phyloP scores from a whole-genome alignment of 305 asterid genomes.

The Fraxinus ornus region DNA sequence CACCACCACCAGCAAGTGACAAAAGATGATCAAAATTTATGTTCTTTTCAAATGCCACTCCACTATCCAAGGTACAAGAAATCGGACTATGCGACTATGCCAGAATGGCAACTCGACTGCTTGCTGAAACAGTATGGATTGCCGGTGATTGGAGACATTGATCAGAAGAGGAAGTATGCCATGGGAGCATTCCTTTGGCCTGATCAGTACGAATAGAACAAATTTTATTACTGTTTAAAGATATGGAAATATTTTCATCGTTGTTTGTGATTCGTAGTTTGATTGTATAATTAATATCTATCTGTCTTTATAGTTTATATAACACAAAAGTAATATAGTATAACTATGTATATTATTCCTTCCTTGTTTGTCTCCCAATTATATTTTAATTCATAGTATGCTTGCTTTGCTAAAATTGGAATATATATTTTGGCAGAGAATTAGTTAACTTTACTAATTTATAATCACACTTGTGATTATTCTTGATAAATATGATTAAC shows the following conservation, averaged over 20 bases:
- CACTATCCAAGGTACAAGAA: conserved; percentile 56
- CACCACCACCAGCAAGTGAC: background rate
- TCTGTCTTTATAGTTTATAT: too few species aligned
- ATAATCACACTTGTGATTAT: background rate
- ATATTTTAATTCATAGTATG: background rate
- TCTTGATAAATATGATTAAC: too few species aligned
- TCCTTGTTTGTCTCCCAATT: background rate
- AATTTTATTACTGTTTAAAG: background rate
- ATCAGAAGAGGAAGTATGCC: conserved; percentile 69
- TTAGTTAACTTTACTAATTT: background rate
- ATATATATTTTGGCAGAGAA: background rate
- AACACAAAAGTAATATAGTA: too few species aligned
- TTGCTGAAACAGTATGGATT: conserved; percentile 54
- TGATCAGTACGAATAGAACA: conserved; percentile 17
- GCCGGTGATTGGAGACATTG: conserved; percentile 45
- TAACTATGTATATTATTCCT: background rate
- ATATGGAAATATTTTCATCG: background rate
- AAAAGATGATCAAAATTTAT: background rate
- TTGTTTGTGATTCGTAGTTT: background rate
- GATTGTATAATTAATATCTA: background rate
- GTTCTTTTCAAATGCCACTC: conserved; percentile 50
- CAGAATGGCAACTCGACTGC: conserved; percentile 70
- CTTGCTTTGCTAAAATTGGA: background rate
- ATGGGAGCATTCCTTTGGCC: conserved; percentile 79
- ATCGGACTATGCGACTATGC: conserved; percentile 57